Conservation (phyloP, 139 green algal genomes). For the Parachlorella kessleri region DNA sequence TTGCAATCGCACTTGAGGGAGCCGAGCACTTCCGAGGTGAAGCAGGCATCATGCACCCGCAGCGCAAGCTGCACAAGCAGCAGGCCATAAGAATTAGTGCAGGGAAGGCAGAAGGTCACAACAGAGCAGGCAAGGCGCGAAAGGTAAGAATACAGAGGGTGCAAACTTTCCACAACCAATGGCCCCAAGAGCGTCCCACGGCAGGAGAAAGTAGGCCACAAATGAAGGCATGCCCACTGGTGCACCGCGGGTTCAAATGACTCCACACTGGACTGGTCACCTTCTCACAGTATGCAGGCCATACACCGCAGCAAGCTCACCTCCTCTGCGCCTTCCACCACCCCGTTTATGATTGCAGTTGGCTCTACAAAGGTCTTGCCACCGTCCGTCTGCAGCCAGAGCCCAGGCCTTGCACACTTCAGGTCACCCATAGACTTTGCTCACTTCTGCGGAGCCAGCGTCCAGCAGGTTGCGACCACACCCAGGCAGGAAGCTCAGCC, state of each 20-base stretch:
- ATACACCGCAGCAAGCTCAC: too few relatives aligned
- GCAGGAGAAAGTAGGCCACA: too few relatives aligned
- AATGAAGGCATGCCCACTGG: too few relatives aligned
- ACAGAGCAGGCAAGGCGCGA: too few relatives aligned
- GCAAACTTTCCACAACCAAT: too few relatives aligned
- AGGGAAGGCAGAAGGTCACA: too few relatives aligned
- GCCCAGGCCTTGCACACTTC: not conserved
- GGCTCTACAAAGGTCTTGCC: slow-evolving; percentile 84
- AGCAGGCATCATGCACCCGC: slow-evolving; percentile 95
- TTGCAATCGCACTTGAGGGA: slow-evolving; percentile 96
- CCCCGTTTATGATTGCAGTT: slow-evolving; percentile 80
- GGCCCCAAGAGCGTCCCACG: too few relatives aligned
- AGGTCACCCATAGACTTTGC: not conserved
- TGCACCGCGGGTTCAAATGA: too few relatives aligned
- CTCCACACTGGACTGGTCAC: too few relatives aligned
- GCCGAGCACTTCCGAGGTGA: slow-evolving; percentile 94
- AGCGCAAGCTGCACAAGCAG: slow-evolving; percentile 71
- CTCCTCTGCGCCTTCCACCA: slow-evolving; percentile 73
- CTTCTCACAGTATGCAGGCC: too few relatives aligned
- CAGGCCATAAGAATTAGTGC: too few relatives aligned
- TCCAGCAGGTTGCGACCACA: not conserved
- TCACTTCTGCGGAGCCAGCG: not conserved
- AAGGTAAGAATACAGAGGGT: too few relatives aligned
- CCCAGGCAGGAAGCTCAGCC: not conserved
- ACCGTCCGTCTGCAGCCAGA: slow-evolving; percentile 67